These are phyloP conservation scores for Eustoma russellianum DNA, from an alignment of 257 asterid species.

Conservation along the genomic window DNA sequence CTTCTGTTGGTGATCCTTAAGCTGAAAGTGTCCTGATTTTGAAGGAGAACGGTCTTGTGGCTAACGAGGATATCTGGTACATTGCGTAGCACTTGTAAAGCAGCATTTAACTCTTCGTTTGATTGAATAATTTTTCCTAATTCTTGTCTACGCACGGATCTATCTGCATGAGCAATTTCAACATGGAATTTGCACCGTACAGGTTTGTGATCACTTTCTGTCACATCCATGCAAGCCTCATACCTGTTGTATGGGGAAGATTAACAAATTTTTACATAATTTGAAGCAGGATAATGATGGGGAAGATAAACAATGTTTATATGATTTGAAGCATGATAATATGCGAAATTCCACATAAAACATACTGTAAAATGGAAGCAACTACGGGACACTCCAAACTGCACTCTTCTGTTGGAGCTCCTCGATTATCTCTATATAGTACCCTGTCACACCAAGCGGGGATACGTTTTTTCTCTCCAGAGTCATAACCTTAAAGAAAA, in stretches of 20 bases:
- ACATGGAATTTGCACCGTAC: constrained; percentile 76
- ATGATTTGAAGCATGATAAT: no score
- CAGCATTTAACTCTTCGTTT: constrained; percentile 31
- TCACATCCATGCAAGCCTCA: constrained; percentile 91
- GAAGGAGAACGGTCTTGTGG: constrained; percentile 44
- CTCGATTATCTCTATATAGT: constrained; percentile 67
- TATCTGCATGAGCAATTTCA: constrained; percentile 67
- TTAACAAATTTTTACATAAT: neutral
- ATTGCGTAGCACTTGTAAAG: constrained; percentile 41
- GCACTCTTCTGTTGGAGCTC: constrained; percentile 46
- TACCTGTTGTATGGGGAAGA: constrained; percentile 33
- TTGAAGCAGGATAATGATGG: neutral
- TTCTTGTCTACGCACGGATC: constrained; percentile 77
- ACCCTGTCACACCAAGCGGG: constrained; percentile 99
- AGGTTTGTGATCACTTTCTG: constrained; percentile 94
- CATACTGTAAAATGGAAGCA: constrained; percentile 72
- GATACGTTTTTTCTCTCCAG: constrained; percentile 94
- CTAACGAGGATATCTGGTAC: constrained; percentile 60
- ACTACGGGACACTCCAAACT: constrained; percentile 84
- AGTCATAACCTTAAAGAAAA: constrained; percentile 65
- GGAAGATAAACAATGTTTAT: neutral
- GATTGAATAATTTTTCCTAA: constrained; percentile 52
- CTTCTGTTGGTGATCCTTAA: constrained; percentile 65
- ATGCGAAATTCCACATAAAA: constrained; percentile 7
- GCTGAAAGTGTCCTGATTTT: constrained; percentile 57